A percentile compares a stretch with the other conserved stretches of the same genome.
Conservation (phyloP, 176 grass and related monocot genomes). For the Chrysopogon serrulatus region DNA sequence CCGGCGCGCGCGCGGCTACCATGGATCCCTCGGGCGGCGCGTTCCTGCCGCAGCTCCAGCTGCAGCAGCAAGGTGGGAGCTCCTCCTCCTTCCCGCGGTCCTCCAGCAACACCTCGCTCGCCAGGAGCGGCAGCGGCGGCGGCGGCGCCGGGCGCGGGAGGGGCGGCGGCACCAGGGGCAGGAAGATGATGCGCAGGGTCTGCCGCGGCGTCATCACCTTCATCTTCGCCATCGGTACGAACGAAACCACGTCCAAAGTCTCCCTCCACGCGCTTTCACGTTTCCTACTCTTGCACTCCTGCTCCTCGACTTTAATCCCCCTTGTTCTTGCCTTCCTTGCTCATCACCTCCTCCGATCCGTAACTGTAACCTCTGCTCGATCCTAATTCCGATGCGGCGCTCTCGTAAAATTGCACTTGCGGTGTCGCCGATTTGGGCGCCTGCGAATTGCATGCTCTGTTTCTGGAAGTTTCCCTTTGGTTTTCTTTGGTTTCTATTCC, state of each 20-base stretch:
- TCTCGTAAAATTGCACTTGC: neutral
- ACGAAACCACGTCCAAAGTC: neutral
- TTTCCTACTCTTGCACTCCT: neutral
- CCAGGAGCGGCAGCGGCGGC: constrained; percentile 16
- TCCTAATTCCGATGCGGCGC: too few species aligned
- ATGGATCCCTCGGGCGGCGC: constrained; percentile 41
- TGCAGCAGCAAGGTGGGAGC: neutral
- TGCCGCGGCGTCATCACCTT: constrained; percentile 73
- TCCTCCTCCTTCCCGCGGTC: neutral
- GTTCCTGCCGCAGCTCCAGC: constrained; percentile 8
- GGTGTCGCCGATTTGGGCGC: neutral
- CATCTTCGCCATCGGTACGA: constrained; percentile 83
- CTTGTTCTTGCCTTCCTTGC: too few species aligned
- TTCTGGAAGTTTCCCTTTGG: too few species aligned
- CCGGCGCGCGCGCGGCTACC: neutral
- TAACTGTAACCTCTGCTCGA: neutral
- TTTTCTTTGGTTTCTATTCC: neutral
- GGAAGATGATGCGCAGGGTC: constrained; percentile 46
- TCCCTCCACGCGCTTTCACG: neutral
- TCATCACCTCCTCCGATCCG: neutral
- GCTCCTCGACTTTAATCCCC: neutral
- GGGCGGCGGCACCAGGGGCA: constrained; percentile 9
- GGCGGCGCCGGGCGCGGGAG: neutral
- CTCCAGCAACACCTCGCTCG: constrained; percentile 27
- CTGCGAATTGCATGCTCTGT: neutral